Evolutionary conservation across 2,329 filamentous ascomycete genomes (phyloP).

Genomic region (Microsporum audouinii): DNA sequence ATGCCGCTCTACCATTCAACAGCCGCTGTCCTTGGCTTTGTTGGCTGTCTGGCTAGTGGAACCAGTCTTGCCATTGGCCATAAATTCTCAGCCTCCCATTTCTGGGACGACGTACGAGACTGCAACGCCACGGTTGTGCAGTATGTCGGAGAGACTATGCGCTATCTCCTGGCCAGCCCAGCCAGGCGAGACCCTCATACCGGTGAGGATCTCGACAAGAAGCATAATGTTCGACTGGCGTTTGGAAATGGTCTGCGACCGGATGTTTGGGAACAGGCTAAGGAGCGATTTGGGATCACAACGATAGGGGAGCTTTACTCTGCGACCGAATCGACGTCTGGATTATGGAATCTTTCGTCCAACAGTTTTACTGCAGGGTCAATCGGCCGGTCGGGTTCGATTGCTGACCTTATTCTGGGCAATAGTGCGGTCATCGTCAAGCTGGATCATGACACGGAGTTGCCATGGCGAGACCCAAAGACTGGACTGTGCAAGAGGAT

Average conservation of each 20-base stretch:
- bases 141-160: slow-evolving; percentile 79
- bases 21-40: slow-evolving; percentile 58
- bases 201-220: slow-evolving; percentile 57
- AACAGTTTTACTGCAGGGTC: slow-evolving; percentile 67
- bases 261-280: slow-evolving; percentile 76
- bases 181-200: slow-evolving; percentile 51
- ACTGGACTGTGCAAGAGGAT: slow-evolving; percentile 58
- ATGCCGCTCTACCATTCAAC: slow-evolving; percentile 89
- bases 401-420: slow-evolving; percentile 48
- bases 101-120: slow-evolving; percentile 65
- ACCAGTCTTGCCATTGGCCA: slow-evolving; percentile 60
- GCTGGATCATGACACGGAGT: slow-evolving; percentile 59
- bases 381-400: slow-evolving; percentile 58
- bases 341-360: slow-evolving; percentile 58
- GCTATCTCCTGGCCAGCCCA: slow-evolving; percentile 62
- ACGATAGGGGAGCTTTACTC: slow-evolving; percentile 72
- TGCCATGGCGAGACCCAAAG: slow-evolving; percentile 53
- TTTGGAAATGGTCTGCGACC: slow-evolving; percentile 79
- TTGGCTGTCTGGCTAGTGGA: slow-evolving; percentile 48
- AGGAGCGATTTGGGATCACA: slow-evolving; percentile 64
- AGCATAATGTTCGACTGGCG: slow-evolving; percentile 60
- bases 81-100: slow-evolving; percentile 65
- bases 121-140: slow-evolving; percentile 65
- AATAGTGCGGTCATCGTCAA: slow-evolving; percentile 48
- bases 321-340: slow-evolving; percentile 59